phyloP scores from a whole-genome alignment of 2,329 filamentous ascomycete genomes.

The Cyanodermella asteris region DNA sequence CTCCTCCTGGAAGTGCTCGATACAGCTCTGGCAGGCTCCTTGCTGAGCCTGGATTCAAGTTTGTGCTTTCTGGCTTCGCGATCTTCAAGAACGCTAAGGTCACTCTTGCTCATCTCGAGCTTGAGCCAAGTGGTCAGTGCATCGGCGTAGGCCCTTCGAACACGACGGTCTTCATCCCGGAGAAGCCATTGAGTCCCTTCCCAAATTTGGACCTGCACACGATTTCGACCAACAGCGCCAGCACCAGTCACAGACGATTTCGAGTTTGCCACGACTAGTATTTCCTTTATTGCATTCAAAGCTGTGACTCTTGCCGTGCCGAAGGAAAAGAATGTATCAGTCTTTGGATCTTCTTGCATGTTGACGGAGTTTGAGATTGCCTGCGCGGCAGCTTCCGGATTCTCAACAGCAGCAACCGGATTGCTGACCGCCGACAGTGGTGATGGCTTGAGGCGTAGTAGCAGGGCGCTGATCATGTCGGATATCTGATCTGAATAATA shows the following conservation, averaged over 20 bases:
- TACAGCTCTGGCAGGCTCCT: slow-evolving; percentile 37
- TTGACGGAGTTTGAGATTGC: slow-evolving; percentile 26
- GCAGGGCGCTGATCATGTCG: slow-evolving; percentile 72
- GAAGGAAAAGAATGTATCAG: slow-evolving; percentile 40
- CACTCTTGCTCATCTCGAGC: slow-evolving; percentile 48
- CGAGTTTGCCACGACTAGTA: slow-evolving; percentile 61
- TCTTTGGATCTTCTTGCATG: slow-evolving; percentile 29
- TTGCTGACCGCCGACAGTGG: slow-evolving; percentile 21
- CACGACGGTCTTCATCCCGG: slow-evolving; percentile 52
- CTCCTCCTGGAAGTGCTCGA: slow-evolving; percentile 45
- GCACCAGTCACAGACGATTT: slow-evolving; percentile 36
- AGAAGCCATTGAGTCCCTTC: slow-evolving; percentile 92
- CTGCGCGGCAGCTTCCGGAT: slow-evolving; percentile 26
- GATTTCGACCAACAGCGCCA: slow-evolving; percentile 46
- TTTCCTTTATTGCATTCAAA: slow-evolving; percentile 59
- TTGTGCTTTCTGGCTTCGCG: slow-evolving; percentile 22
- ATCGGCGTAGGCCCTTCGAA: slow-evolving; percentile 69
- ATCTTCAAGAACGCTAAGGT: slow-evolving; percentile 41
- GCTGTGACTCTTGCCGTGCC: slow-evolving; percentile 40
- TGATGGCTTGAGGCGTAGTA: slow-evolving; percentile 54
- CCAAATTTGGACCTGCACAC: slow-evolving; percentile 66
- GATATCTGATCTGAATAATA: slow-evolving; percentile 94
- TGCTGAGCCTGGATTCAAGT: slow-evolving; percentile 11
- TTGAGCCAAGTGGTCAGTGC: slow-evolving; percentile 68
- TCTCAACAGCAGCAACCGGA: slow-evolving; percentile 26